Evolutionary conservation across 257 asterid genomes (phyloP), one percentile per base, ranked within the genome.

Genomic region (Haberlea rhodopensis): DNA sequence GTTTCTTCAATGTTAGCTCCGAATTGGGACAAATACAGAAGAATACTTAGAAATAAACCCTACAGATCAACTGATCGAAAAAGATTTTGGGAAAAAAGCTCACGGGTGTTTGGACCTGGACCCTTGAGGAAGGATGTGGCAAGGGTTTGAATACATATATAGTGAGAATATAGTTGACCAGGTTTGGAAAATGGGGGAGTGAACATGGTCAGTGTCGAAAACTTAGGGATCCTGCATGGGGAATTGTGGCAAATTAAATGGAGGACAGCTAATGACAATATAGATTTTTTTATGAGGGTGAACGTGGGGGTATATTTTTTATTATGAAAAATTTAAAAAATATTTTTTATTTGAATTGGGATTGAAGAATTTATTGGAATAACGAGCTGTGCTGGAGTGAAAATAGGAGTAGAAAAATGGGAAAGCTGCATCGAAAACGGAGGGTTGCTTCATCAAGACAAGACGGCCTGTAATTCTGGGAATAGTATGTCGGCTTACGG

Each of bases 221-320:
- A 68, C 71, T 23, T 70, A 68, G 81, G 76, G 75, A 75, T 81
- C 46, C 78, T 86, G 90, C 88, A 81, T 81, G 88, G 84, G 79
- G 72, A 73, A 57, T 34, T 59, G 80, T 49, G 34, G 37, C 34
- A 6, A 24, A 22, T 62, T 37, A 45, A n/a, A 21, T 37, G 46
- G 9, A 34, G 43, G 7, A 37, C 46, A 37, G 46, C 46, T 37
- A 37, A 11, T 37, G 46, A 37, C n/a, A 49, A 32, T 9, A 27
- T 31, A 57, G 23, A 31, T 63, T n/a, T 60, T n/a, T 67, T 73
- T 53, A 53, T 46, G 65, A 56, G 62, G 52, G 73, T 46, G 71
- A 78, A 67, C 62, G 74, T 70, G 84, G 73, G 72, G 62, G 53
- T 10, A 11, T 60, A 54, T 58, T 51, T 54, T 53, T 52, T 59